phyloP scores from a whole-genome alignment of 805 yeast species.

The Candida lessepsii region DNA sequence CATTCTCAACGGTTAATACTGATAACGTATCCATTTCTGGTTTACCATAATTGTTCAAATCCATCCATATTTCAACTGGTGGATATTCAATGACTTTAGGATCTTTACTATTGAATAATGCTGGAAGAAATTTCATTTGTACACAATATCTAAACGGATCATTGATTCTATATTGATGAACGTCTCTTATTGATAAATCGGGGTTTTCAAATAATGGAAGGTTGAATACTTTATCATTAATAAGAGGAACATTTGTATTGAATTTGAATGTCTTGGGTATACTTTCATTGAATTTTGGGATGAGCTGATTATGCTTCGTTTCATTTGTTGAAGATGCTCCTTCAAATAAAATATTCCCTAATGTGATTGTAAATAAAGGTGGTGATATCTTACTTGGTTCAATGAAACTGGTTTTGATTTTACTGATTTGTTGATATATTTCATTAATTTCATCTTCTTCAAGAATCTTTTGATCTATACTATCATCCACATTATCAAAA shows the following conservation, averaged over 20 bases:
- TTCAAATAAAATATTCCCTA: constrained; percentile 40
- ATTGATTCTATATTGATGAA: constrained; percentile 19
- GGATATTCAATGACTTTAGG: constrained; percentile 36
- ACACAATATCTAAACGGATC: constrained; percentile 38
- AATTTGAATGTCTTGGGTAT: constrained; percentile 22
- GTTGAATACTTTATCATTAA: constrained; percentile 30
- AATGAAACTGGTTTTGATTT: constrained; percentile 3
- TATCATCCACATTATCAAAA: background rate
- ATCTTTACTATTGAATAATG: constrained; percentile 15
- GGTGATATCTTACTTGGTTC: constrained; percentile 18
- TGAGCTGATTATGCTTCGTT: no score
- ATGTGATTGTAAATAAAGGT: constrained; percentile 35
- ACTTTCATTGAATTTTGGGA: constrained; percentile 16
- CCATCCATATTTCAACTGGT: constrained; percentile 58
- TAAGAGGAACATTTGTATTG: constrained; percentile 33
- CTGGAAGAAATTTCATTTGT: constrained; percentile 47
- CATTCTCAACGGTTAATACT: constrained; percentile 46
- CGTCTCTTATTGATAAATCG: constrained; percentile 18
- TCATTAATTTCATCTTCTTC: constrained; percentile 18
- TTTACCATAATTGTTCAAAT: constrained; percentile 32
- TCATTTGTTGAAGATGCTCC: constrained; percentile 9
- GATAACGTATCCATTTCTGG: constrained; percentile 41
- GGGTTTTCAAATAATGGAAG: constrained; percentile 25
- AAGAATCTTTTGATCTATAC: background rate
- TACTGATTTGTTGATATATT: constrained; percentile 19